Base-by-base conservation (phyloP, 1,284 basidiomycete genomes). In the Vanrija pseudolonga region DNA sequence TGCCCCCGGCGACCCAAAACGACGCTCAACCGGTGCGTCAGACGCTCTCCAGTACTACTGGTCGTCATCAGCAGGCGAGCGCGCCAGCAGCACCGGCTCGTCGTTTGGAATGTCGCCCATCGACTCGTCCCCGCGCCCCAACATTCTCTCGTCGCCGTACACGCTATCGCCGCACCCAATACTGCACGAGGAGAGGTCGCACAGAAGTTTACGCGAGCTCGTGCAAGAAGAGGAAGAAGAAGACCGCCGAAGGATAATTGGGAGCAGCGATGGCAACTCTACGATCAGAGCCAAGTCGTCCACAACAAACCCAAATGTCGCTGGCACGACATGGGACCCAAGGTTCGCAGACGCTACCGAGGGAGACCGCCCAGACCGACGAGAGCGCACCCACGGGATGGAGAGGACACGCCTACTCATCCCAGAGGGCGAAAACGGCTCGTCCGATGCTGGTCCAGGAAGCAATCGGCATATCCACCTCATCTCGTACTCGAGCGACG, bases 31-130 rank as follows among this genome's bases (percentile, higher is more conserved):
- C 15, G 64, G 67, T 18, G 60, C 67, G 2, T 65, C 68, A 8
- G 67, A 65, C 11, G 70, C 68, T 18, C 56, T 72, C 8, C 71
- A 71, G 54, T 71, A 74, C 51, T 74, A 74, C 59, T 74, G 64
- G 64, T 72, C 68, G 6, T 59, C 59, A 7, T 55, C 62, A 15
- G 71, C 72, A 9, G 72, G 71, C n/a, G 60, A 58, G 19, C 68
- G 70, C n/a, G 64, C 64, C n/a, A 60, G 59, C 6, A 70, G 68
- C 9, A 59, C 67, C 15, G 65, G 68, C 4, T 68, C 68, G 2
- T 66, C 61, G 4, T 56, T 71, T 18, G 62, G 63, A 26, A 52
- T 58, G 22, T 54, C 56, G 4, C 56, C 60, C 20, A 53, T 56
- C 45, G 53, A 57, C 28, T 43, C 53, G 22, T 42, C 53, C 17